A percentile compares a stretch with the other conserved stretches of the same genome.
These are phyloP conservation scores for Paragyromitra xinjiangensis DNA, from an alignment of 495 filamentous ascomycete genomes.

Conservation along the genomic window DNA sequence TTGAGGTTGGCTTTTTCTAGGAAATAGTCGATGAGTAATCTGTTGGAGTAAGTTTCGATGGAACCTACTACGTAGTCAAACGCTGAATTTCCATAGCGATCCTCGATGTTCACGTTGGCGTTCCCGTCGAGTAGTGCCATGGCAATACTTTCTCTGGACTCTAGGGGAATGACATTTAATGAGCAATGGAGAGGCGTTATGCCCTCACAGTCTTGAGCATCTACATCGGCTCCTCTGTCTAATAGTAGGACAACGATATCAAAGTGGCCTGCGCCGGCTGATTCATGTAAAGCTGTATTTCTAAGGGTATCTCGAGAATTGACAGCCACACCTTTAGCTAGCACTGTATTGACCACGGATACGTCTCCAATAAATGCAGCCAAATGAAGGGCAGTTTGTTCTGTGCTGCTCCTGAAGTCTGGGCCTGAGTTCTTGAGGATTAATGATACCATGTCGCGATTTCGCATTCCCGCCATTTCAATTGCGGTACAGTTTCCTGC, in stretches of 20 bases:
- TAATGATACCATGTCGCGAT: background rate
- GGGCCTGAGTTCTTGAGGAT: background rate
- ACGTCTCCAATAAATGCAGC: constrained; percentile 3
- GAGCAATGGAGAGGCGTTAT: constrained; percentile 22
- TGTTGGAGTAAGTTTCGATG: background rate
- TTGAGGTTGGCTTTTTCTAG: background rate
- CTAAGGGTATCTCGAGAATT: constrained; percentile 5
- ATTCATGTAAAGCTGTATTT: constrained; percentile 29
- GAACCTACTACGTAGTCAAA: background rate
- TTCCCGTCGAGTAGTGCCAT: constrained; percentile 4
- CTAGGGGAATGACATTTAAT: background rate
- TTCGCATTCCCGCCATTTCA: constrained; percentile 5
- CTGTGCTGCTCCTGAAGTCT: constrained; percentile 10
- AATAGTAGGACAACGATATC: constrained; percentile 6
- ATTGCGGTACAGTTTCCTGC: background rate
- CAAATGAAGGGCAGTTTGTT: constrained; percentile 29
- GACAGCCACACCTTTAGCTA: background rate
- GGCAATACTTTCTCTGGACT: background rate
- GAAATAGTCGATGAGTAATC: background rate
- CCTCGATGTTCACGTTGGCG: constrained; percentile 11
- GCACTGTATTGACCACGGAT: background rate
- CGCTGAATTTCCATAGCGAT: background rate
- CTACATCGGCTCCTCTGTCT: constrained; percentile 9
- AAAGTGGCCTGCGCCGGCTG: background rate
- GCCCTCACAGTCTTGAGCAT: constrained; percentile 12